These are phyloP conservation scores for Silene vulgaris DNA, from an alignment of 179 eudicot species.

Conservation along the genomic window DNA sequence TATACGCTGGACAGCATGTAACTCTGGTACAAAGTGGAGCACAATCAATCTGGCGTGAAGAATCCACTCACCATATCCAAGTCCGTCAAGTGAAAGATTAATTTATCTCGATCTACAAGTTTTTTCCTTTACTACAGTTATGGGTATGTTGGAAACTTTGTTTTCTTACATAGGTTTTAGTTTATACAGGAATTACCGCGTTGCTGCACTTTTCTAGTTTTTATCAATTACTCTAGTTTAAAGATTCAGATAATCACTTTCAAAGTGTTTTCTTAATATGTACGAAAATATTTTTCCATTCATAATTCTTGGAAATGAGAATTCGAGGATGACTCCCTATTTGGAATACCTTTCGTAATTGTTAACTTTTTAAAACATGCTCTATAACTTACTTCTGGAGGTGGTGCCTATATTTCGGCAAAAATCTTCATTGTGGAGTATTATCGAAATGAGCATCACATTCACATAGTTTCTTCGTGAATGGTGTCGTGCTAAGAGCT, in stretches of 20 bases:
- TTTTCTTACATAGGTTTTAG: constrained; percentile 7
- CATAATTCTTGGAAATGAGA: constrained; percentile 3
- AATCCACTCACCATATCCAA: constrained; percentile 92
- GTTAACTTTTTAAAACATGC: not conserved
- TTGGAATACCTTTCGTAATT: not conserved
- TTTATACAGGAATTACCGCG: constrained; percentile 4
- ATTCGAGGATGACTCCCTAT: not conserved
- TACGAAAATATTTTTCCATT: not conserved
- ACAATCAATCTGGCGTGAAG: constrained; percentile 91
- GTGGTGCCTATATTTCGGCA: too few species aligned
- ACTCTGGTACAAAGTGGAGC: constrained; percentile 96
- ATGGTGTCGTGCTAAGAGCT: too few species aligned
- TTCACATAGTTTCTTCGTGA: too few species aligned
- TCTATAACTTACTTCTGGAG: not conserved
- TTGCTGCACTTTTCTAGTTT: constrained; percentile 13
- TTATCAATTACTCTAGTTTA: constrained; percentile 5
- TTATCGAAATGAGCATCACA: too few species aligned
- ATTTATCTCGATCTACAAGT: constrained; percentile 18
- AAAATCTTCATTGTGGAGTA: too few species aligned
- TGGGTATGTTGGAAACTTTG: constrained; percentile 9
- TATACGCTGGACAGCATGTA: constrained; percentile 63
- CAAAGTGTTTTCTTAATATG: not conserved
- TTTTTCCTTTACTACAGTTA: constrained; percentile 12
- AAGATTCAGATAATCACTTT: constrained; percentile 4
- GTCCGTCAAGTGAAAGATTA: constrained; percentile 72